These are phyloP conservation scores for Ochromonas danica DNA, from an alignment of 108 stramenopile species.

Conservation along the genomic window DNA sequence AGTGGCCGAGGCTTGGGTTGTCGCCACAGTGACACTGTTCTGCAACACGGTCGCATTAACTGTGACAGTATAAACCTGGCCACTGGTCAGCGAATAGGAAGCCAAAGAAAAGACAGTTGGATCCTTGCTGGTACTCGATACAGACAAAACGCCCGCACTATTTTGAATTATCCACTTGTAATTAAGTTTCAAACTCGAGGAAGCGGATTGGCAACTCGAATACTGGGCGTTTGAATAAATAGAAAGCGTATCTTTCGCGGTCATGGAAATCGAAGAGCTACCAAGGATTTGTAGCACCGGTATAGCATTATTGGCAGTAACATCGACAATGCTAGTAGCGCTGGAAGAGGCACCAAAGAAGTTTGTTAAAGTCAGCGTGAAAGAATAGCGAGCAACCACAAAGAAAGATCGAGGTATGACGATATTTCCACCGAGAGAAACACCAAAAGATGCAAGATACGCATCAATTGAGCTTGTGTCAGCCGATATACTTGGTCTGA, in stretches of 20 bases:
- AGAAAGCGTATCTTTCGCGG: background rate
- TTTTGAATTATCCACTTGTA: background rate
- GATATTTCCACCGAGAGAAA: background rate
- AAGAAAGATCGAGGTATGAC: background rate
- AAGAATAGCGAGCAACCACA: background rate
- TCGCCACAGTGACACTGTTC: background rate
- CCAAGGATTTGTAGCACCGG: background rate
- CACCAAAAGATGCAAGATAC: background rate
- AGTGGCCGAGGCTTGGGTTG: background rate
- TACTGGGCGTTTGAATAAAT: background rate
- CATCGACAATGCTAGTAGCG: background rate
- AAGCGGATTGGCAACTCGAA: background rate
- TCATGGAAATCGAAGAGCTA: constrained; percentile 3
- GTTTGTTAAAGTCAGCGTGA: background rate
- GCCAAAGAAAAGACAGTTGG: background rate
- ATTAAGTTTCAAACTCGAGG: background rate
- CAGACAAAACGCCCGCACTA: background rate
- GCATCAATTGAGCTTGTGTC: background rate
- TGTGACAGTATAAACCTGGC: background rate
- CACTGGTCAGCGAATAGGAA: background rate
- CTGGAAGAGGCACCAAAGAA: background rate
- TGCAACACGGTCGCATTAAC: background rate
- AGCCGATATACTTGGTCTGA: background rate
- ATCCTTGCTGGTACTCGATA: background rate
- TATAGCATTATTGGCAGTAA: background rate